Percentiles rank a stretch among this genome's conserved stretches.
Evolutionary conservation across 208 protist genomes (phyloP).

Genomic region (Leishmania turanica): DNA sequence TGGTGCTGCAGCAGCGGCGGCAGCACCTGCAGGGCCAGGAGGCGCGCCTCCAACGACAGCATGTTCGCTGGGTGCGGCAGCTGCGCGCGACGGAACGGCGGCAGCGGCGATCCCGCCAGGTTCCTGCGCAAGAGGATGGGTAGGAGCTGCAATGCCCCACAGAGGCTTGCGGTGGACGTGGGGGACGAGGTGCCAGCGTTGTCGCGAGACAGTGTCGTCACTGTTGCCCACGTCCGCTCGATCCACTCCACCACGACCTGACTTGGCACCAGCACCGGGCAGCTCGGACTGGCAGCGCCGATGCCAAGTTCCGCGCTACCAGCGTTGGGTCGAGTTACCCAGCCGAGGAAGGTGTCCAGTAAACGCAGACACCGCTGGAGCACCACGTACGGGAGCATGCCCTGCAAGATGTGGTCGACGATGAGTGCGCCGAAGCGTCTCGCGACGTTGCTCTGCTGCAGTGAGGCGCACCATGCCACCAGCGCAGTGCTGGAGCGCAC

Average conservation of each 20-base stretch:
- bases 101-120: constrained; percentile 31
- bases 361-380: constrained; percentile 46
- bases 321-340: constrained; percentile 26
- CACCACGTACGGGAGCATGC: constrained; percentile 47
- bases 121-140: constrained; percentile 48
- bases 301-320: not conserved
- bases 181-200: constrained; percentile 22
- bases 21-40: constrained; percentile 44
- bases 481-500: constrained; percentile 10
- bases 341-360: constrained; percentile 36
- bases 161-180: constrained; percentile 30
- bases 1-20: constrained; percentile 35
- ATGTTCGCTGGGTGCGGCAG: constrained; percentile 64
- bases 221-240: constrained; percentile 24
- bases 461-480: constrained; percentile 27
- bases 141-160: constrained; percentile 48
- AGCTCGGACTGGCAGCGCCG: not conserved
- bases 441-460: constrained; percentile 26
- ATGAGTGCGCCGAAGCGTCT: constrained; percentile 37
- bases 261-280: constrained; percentile 23
- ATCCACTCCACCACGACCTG: constrained; percentile 17
- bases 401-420: constrained; percentile 40
- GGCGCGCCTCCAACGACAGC: constrained; percentile 36
- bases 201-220: constrained; percentile 21
- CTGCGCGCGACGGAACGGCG: constrained; percentile 33